Conservation (phyloP, 495 filamentous ascomycete genomes). For the Penicillium desertorum region DNA sequence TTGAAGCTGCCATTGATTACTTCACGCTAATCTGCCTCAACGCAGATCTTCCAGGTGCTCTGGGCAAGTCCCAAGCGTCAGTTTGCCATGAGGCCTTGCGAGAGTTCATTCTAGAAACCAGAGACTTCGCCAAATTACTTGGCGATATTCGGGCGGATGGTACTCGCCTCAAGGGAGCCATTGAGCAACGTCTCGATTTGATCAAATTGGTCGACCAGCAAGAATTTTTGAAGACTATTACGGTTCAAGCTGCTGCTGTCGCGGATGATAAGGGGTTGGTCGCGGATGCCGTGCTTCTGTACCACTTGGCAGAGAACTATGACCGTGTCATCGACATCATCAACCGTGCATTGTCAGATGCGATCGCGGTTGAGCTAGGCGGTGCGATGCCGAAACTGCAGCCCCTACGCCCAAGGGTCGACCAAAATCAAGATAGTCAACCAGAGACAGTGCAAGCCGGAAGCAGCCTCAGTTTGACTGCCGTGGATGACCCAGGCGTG, state of each 20-base stretch:
- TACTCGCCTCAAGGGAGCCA: constrained; percentile 73
- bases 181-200: constrained; percentile 84
- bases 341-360: constrained; percentile 86
- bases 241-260: constrained; percentile 80
- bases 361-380: constrained; percentile 77
- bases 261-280: constrained; percentile 92
- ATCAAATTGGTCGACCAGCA: constrained; percentile 76
- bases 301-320: constrained; percentile 92
- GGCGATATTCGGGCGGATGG: constrained; percentile 87
- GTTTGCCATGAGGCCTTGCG: constrained; percentile 91
- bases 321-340: constrained; percentile 86
- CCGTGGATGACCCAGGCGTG: constrained; percentile 80
- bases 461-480: constrained; percentile 75
- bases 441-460: constrained; percentile 34
- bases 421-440: constrained; percentile 27
- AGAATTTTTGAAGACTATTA: constrained; percentile 84
- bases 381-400: constrained; percentile 71
- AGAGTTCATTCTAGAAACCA: constrained; percentile 91
- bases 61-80: constrained; percentile 71
- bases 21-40: constrained; percentile 91
- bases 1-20: constrained; percentile 88
- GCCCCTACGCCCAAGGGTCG: constrained; percentile 66
- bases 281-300: constrained; percentile 89
- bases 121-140: constrained; percentile 90
- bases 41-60: constrained; percentile 69